These are phyloP conservation scores for Quercus tomentella DNA, from an alignment of 331 rosid species.

Conservation along the genomic window DNA sequence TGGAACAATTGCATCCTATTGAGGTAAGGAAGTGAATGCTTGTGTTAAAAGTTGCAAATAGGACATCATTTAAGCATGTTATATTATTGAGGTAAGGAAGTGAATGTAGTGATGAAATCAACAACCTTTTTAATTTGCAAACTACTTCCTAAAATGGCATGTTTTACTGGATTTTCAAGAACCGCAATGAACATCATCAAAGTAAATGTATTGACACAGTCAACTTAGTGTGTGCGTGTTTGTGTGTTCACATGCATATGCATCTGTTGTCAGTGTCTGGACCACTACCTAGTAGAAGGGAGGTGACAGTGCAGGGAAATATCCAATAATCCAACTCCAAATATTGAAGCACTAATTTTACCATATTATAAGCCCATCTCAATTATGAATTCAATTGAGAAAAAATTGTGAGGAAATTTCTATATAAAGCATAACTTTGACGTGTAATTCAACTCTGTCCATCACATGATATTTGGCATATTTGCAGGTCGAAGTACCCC, in stretches of 20 bases:
- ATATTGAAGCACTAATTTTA: neutral
- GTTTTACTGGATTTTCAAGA: neutral
- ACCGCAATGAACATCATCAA: neutral
- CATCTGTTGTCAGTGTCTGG: neutral
- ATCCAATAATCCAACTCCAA: neutral
- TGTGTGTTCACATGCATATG: neutral
- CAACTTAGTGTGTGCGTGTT: neutral
- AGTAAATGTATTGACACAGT: neutral
- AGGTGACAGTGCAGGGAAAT: neutral
- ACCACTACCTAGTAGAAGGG: neutral
- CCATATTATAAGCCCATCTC: neutral
- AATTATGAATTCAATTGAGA: neutral
- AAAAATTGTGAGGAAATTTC: neutral
- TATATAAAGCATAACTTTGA: neutral
- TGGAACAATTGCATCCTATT: constrained; percentile 71
- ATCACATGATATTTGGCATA: constrained; percentile 1
- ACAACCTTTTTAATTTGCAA: neutral
- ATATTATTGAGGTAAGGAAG: neutral
- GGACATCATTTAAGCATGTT: neutral
- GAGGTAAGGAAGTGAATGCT: constrained; percentile 43
- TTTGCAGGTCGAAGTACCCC: constrained; percentile 52
- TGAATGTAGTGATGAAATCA: neutral
- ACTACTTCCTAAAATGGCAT: neutral
- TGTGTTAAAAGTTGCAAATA: neutral
- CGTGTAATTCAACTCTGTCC: neutral